Percentiles rank a stretch among this genome's conserved stretches.
Evolutionary conservation across 164 flowering plant genomes (phyloP).

Genomic region (Chimonanthus salicifolius): DNA sequence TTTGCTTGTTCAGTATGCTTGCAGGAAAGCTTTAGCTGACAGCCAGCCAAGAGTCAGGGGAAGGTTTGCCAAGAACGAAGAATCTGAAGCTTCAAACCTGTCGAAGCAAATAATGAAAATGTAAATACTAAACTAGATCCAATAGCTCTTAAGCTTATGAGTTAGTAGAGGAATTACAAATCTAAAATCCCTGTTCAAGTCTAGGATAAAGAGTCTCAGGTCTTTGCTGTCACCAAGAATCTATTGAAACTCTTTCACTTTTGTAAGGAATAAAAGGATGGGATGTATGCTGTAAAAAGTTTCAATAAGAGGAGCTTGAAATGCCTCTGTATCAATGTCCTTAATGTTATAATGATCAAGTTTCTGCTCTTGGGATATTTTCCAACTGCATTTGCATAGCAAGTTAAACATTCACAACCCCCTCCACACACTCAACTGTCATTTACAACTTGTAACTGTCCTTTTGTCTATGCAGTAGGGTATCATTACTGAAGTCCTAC

Average conservation of each 20-base stretch:
- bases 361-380: no score
- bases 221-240: not conserved
- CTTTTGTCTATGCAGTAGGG: no score
- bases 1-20: constrained; percentile 72
- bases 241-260: not conserved
- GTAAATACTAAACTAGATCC: not conserved
- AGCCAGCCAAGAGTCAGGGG: constrained; percentile 96
- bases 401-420: no score
- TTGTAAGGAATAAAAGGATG: not conserved
- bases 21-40: constrained; percentile 98
- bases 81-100: constrained; percentile 28
- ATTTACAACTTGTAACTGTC: no score
- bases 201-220: not conserved
- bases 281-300: constrained; percentile 1
- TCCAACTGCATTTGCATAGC: no score
- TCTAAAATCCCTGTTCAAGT: not conserved
- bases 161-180: not conserved
- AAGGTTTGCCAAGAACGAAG: constrained; percentile 91
- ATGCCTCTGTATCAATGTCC: not conserved
- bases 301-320: not conserved
- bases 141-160: not conserved
- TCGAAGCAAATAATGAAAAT: not conserved
- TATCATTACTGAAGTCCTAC: no score
- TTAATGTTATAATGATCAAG: no score
- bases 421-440: no score